Evolutionary conservation across 148 eudicot genomes (phyloP).

Genomic region (Rhododendron ferrugineum): DNA sequence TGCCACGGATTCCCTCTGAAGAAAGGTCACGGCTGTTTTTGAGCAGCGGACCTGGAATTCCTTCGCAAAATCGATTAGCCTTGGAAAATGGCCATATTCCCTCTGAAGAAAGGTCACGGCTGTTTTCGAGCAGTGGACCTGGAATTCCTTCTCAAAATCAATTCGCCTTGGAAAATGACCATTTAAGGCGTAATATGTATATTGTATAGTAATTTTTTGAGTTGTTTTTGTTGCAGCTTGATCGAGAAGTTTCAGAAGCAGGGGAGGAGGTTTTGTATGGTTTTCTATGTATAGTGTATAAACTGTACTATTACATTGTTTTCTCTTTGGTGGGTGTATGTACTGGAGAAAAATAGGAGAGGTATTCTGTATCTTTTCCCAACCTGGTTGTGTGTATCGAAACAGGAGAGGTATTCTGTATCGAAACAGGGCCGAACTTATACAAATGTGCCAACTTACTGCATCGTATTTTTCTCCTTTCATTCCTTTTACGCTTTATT

Average conservation of each 20-base stretch:
- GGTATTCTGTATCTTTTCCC: background rate
- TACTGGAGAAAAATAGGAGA: background rate
- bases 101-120: background rate
- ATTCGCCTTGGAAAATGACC: conserved; percentile 22
- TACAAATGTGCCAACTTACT: background rate
- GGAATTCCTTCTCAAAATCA: conserved; percentile 22
- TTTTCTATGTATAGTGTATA: background rate
- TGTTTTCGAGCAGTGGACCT: conserved; percentile 11
- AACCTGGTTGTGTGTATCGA: background rate
- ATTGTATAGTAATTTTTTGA: conserved; percentile 12
- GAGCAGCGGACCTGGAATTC: conserved; percentile 19
- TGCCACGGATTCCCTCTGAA: conserved; percentile 11
- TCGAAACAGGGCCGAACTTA: background rate
- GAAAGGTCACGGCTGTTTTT: conserved; percentile 16
- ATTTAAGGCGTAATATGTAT: conserved; percentile 30
- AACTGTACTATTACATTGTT: background rate
- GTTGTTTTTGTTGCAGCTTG: background rate
- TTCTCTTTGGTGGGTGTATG: background rate
- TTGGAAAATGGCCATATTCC: conserved; percentile 16
- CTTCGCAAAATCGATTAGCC: conserved; percentile 19
- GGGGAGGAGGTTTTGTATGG: background rate
- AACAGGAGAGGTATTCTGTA: background rate
- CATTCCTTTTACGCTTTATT: background rate
- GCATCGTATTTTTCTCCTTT: background rate
- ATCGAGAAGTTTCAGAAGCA: background rate